Base-by-base conservation (phyloP, 768 basidiomycete genomes). In the Macrolepiota dolichaula region DNA sequence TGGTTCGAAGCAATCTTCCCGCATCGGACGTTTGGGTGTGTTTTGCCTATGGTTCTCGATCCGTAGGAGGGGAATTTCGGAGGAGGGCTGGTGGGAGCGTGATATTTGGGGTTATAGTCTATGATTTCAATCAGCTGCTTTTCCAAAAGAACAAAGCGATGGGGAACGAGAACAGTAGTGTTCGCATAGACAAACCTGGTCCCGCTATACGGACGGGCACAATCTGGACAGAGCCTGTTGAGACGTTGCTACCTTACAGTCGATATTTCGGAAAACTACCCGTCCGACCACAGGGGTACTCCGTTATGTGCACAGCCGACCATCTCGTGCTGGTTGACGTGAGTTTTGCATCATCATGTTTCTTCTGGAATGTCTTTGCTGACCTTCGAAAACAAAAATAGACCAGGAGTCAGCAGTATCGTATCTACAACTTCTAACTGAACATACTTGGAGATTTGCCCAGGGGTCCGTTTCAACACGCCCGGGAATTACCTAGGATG, bases 261-360 rank as follows among this genome's bases (percentile, higher is more conserved):
- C 67, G 79, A 19, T 72, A 70, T 59, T 69, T 66, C 5, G 58
- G 72, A 51, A 40, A 63, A 12, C 38, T 79, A 56, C 67, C 67
- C 54, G 64, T 63, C 51, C 62, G 52, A 37, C 24, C 47, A 12
- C 7, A 57, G 25, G 42, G 11, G 47, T 68, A 63, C 65, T 59
- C 72, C 52, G 76, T 75, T 7, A 80, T 88, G 79, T 81, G 85
- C 72, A 80, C 77, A 63, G 84, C 85, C 68, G 85, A 87, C 69
- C 74, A 72, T 61, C 63, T 87, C 7, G 71, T 88, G 52, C 70
- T 84, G 2, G 81, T 86, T 40, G 76, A 82, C 66, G 79, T 82
- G 70, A 68, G 77, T 70, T 38, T 51, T 15, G 42, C 54, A 12
- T 64, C 22, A 59, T 40, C 38, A 51, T 63, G 52, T 58, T 36